These are phyloP conservation scores for Penicillium sp. DNA, from an alignment of 2,329 filamentous ascomycete species.

Conservation along the genomic window DNA sequence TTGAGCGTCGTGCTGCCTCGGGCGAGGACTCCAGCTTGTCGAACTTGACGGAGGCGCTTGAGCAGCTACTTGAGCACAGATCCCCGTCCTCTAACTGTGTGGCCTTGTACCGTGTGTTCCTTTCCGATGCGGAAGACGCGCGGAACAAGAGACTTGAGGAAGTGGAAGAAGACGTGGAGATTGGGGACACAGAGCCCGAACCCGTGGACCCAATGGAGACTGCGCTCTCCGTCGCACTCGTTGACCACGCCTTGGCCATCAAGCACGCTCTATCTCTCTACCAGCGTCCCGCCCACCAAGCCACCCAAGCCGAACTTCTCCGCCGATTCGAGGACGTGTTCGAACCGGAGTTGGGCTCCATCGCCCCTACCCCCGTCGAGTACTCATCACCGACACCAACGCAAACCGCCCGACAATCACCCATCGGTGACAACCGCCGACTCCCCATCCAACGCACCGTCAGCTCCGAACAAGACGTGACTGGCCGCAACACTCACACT, in stretches of 20 bases:
- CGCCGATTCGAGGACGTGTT: constrained; percentile 47
- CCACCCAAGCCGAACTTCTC: constrained; percentile 42
- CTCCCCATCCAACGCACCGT: constrained; percentile 29
- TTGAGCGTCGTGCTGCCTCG: constrained; percentile 74
- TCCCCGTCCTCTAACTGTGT: constrained; percentile 75
- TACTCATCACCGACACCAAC: constrained; percentile 35
- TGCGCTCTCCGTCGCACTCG: constrained; percentile 78
- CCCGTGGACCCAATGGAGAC: constrained; percentile 64
- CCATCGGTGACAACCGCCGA: constrained; percentile 29
- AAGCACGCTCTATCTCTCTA: constrained; percentile 77
- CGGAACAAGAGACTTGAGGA: constrained; percentile 45
- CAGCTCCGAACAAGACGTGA: constrained; percentile 41
- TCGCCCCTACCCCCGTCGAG: constrained; percentile 49
- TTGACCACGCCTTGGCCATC: constrained; percentile 87
- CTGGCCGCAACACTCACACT: constrained; percentile 33
- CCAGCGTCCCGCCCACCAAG: constrained; percentile 59
- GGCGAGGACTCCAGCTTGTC: constrained; percentile 71
- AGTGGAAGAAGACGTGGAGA: constrained; percentile 49
- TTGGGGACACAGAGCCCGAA: constrained; percentile 54
- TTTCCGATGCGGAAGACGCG: constrained; percentile 55
- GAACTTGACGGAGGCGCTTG: constrained; percentile 72
- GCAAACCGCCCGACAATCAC: constrained; percentile 45
- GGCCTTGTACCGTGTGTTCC: constrained; percentile 72
- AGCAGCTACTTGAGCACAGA: constrained; percentile 75
- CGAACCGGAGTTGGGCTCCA: constrained; percentile 65